A percentile compares a stretch with the other conserved stretches of the same genome.
These are phyloP conservation scores for Neurospora sp. DNA, from an alignment of 495 filamentous ascomycete species.

Conservation along the genomic window DNA sequence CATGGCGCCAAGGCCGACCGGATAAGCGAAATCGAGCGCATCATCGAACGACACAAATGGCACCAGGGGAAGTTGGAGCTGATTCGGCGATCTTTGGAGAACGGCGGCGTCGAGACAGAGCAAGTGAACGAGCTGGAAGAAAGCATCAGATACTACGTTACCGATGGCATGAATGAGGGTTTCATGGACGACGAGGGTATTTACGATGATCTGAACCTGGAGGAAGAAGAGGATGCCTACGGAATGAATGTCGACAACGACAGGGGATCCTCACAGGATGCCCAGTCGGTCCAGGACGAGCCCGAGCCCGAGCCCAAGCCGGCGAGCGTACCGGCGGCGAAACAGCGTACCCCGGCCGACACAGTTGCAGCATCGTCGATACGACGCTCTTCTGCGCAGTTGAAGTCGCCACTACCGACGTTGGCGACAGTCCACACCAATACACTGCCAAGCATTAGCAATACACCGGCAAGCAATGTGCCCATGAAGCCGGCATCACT, in stretches of 20 bases:
- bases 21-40: conserved; percentile 70
- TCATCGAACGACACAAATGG: conserved; percentile 92
- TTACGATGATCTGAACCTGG: conserved; percentile 88
- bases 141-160: conserved; percentile 87
- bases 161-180: conserved; percentile 77
- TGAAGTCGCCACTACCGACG: conserved; percentile 87
- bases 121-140: conserved; percentile 83
- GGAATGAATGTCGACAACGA: conserved; percentile 78
- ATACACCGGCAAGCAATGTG: conserved; percentile 37
- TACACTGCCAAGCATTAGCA: conserved; percentile 52
- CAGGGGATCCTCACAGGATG: conserved; percentile 85
- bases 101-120: conserved; percentile 77
- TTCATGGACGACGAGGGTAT: conserved; percentile 84
- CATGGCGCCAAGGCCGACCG: conserved; percentile 73
- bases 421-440: conserved; percentile 69
- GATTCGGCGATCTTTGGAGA: conserved; percentile 79
- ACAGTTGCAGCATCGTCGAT: conserved; percentile 38
- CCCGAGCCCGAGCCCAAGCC: conserved; percentile 44
- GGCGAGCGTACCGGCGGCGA: conserved; percentile 31
- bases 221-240: conserved; percentile 78
- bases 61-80: conserved; percentile 89
- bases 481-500: conserved; percentile 86
- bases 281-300: conserved; percentile 86
- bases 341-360: conserved; percentile 44
- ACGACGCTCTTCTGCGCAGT: conserved; percentile 76